Base-by-base conservation (phyloP, 108 stramenopile species). In the Phaeodactylum tricornutum region DNA sequence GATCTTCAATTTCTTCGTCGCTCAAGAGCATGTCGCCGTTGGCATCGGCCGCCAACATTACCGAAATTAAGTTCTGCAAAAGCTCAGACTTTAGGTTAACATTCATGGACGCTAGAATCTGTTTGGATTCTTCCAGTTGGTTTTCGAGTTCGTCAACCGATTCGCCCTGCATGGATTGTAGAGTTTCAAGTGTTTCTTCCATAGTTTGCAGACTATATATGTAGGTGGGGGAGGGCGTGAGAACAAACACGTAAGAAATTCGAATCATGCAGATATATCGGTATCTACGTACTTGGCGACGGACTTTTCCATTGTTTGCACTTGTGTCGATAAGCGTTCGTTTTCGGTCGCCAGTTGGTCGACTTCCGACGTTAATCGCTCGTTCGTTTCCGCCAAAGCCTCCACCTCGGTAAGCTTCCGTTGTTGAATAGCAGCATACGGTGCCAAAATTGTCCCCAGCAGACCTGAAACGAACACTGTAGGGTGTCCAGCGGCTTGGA, bases 381-480 rank as follows among this genome's bases (percentile, higher is more conserved):
- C 43, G 28, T 63, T 67, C 16, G 71, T 72, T 35, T 67, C 56
- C 20, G 17, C 50, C 40, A 72, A 16, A 17, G 66, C 71, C 22
- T 54, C 24, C 2, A 45, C 53, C 41, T 72, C 48, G 1, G 61
- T 67, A 32, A 72, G 49, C 38, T 72, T 72, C 40, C 43, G 50
- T 46, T 72, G 66, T 46, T 72, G 71, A 48, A 72, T 35, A 27
- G 55, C 52, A 0, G 65, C 65, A 28, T 53, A 63, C 7, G 71
- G 71, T 3, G 55, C 55, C 1, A 57, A 45, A 4, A 50, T 23
- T 3, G 41, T 30, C 0, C 71, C 71, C 4, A 67, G n/a, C 9
- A 50, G 30, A 21, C 64, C 56, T 5, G 55, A 57, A 1, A 67
- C 40, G 23, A 49, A 45, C 3, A 71, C 63, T 1, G 50, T 20